Percentiles rank a stretch among this genome's conserved stretches.
phyloP scores from a whole-genome alignment of 2,329 filamentous ascomycete genomes.

The Diaporthe citriasiana region DNA sequence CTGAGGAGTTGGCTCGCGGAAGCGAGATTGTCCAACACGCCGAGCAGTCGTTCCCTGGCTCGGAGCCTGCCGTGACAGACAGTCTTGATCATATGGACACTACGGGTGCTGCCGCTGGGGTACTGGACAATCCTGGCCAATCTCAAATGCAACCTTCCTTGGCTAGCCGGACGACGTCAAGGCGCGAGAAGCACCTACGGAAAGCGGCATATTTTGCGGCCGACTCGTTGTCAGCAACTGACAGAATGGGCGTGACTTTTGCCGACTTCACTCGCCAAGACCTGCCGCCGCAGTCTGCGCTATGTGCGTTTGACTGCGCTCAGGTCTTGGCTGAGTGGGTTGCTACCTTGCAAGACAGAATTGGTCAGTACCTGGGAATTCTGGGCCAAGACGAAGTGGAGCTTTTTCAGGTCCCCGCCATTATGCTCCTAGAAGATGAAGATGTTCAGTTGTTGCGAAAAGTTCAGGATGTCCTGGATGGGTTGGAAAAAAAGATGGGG shows the following conservation, averaged over 20 bases:
- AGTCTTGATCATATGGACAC: slow-evolving; percentile 52
- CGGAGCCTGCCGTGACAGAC: slow-evolving; percentile 54
- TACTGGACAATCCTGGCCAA: slow-evolving; percentile 66
- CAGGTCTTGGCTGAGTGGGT: slow-evolving; percentile 97
- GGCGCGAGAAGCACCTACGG: slow-evolving; percentile 87
- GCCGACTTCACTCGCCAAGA: slow-evolving; percentile 87
- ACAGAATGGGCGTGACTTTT: slow-evolving; percentile 87
- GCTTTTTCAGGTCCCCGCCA: slow-evolving; percentile 82
- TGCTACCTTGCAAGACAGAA: slow-evolving; percentile 90
- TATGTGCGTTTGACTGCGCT: slow-evolving; percentile 94
- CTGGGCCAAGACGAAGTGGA: slow-evolving; percentile 88
- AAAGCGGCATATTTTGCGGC: slow-evolving; percentile 97
- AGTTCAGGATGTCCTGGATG: slow-evolving; percentile 82
- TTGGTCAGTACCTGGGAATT: slow-evolving; percentile 90
- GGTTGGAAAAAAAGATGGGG: slow-evolving; percentile 84
- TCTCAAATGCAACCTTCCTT: slow-evolving; percentile 54
- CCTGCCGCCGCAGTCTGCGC: slow-evolving; percentile 88
- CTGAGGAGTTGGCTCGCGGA: slow-evolving; percentile 85
- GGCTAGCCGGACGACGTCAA: slow-evolving; percentile 67
- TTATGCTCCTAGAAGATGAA: slow-evolving; percentile 93
- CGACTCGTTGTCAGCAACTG: slow-evolving; percentile 89
- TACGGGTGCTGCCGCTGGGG: slow-evolving; percentile 61
- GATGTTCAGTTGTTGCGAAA: slow-evolving; percentile 88
- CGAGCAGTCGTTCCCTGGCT: slow-evolving; percentile 65
- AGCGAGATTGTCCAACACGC: slow-evolving; percentile 81